These are phyloP conservation scores for Fusarium keratoplasticum DNA, from an alignment of 2,329 filamentous ascomycete species.

Conservation along the genomic window DNA sequence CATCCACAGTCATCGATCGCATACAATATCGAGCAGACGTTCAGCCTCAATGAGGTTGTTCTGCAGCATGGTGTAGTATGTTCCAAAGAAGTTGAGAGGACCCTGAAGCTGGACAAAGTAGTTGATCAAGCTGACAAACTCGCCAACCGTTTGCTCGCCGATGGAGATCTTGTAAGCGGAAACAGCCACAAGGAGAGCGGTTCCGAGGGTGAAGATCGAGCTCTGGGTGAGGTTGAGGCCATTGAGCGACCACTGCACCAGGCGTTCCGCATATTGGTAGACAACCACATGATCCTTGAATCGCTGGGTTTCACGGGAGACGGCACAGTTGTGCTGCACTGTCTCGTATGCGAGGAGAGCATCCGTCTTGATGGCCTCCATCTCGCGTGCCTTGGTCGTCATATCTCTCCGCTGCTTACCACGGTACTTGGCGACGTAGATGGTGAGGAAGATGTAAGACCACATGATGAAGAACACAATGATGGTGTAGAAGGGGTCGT, in stretches of 20 bases:
- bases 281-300: constrained; percentile 64
- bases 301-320: constrained; percentile 67
- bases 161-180: constrained; percentile 72
- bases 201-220: constrained; percentile 71
- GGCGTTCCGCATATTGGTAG: constrained; percentile 58
- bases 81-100: constrained; percentile 71
- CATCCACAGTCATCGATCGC: background rate
- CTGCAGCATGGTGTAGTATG: constrained; percentile 60
- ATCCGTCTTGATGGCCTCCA: constrained; percentile 62
- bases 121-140: constrained; percentile 67
- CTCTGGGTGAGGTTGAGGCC: constrained; percentile 72
- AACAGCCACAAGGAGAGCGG: constrained; percentile 70
- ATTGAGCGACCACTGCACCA: constrained; percentile 45
- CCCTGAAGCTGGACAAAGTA: constrained; percentile 72
- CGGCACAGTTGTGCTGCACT: constrained; percentile 74
- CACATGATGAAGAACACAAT: constrained; percentile 62
- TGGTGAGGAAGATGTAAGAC: constrained; percentile 62
- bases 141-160: constrained; percentile 63
- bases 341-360: constrained; percentile 64
- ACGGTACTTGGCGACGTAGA: constrained; percentile 62
- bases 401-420: constrained; percentile 58
- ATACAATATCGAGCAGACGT: constrained; percentile 57
- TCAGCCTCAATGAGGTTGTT: constrained; percentile 60
- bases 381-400: constrained; percentile 57
- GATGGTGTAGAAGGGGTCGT: constrained; percentile 61